These are phyloP conservation scores for Cryptococcus depauperatus DNA, from an alignment of 1,284 basidiomycete genomes.

Conservation along the genomic window DNA sequence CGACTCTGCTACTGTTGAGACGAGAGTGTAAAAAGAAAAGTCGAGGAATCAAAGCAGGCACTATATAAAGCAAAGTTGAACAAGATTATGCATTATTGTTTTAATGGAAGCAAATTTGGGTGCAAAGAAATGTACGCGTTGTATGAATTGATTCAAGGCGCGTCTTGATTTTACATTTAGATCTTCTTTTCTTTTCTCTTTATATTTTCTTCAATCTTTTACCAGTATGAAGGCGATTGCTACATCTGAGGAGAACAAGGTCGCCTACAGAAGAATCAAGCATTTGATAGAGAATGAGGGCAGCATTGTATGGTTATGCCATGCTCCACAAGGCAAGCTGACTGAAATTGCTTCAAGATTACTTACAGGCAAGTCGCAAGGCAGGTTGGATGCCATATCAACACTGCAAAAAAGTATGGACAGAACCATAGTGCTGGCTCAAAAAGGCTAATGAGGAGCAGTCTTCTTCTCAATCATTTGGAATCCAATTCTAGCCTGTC, in stretches of 20 bases:
- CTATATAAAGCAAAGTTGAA: too few species aligned
- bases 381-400: conserved; percentile 34
- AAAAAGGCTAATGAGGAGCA: conserved; percentile 1
- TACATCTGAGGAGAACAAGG: conserved; percentile 19
- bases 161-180: background rate
- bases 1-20: background rate
- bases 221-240: background rate
- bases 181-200: background rate
- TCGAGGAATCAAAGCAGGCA: background rate
- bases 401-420: conserved; percentile 37
- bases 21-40: background rate
- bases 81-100: too few species aligned
- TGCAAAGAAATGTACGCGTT: background rate
- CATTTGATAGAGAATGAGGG: conserved; percentile 32
- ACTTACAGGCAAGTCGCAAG: conserved; percentile 35
- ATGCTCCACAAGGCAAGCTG: background rate
- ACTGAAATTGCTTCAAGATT: conserved; percentile 16
- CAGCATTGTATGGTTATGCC: conserved; percentile 18
- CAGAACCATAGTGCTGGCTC: background rate
- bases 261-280: conserved; percentile 15
- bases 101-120: too few species aligned
- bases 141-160: background rate
- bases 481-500: conserved; percentile 15
- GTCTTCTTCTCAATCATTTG: conserved; percentile 22
- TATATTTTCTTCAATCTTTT: background rate